These are phyloP conservation scores for Dothideomycetes sp. DNA, from an alignment of 2,329 filamentous ascomycete species.

Conservation along the genomic window DNA sequence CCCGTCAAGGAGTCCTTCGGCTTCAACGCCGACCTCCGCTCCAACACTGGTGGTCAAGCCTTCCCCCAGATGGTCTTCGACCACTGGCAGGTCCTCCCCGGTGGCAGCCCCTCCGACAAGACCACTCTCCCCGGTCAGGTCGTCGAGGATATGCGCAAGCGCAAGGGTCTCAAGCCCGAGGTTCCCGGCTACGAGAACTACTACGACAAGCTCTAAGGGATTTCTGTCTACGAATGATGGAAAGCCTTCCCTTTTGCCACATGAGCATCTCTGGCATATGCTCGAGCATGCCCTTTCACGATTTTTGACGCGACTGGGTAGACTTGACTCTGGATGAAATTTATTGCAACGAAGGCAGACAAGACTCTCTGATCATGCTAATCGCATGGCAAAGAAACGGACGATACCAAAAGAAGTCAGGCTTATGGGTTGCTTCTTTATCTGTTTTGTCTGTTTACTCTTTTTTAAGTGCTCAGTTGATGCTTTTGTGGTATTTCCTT, in stretches of 20 bases:
- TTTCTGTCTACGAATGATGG: constrained; percentile 11
- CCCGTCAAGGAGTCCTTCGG: constrained; percentile 97
- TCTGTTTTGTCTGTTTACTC: not conserved
- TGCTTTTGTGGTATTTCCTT: not conserved
- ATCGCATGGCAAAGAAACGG: constrained; percentile 7
- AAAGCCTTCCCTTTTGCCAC: constrained; percentile 12
- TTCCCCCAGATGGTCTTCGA: constrained; percentile 99
- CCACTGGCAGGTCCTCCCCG: constrained; percentile 94
- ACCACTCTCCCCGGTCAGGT: constrained; percentile 74
- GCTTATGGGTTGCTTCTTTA: not conserved
- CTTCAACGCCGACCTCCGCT: constrained; percentile 95
- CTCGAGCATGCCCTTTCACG: constrained; percentile 10
- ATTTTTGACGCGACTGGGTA: constrained; percentile 11
- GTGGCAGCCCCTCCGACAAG: constrained; percentile 81
- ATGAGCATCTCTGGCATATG: constrained; percentile 12
- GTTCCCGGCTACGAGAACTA: constrained; percentile 94
- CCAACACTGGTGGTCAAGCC: constrained; percentile 88
- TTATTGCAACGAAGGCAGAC: constrained; percentile 2
- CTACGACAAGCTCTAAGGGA: constrained; percentile 93
- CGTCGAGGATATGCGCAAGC: constrained; percentile 87
- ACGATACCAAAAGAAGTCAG: not conserved
- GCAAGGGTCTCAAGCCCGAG: constrained; percentile 97
- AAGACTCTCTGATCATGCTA: constrained; percentile 9
- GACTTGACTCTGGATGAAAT: constrained; percentile 12
- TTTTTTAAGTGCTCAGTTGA: not conserved